These are phyloP conservation scores for Galeopsis tetrahit DNA, from an alignment of 257 asterid species.

Conservation along the genomic window DNA sequence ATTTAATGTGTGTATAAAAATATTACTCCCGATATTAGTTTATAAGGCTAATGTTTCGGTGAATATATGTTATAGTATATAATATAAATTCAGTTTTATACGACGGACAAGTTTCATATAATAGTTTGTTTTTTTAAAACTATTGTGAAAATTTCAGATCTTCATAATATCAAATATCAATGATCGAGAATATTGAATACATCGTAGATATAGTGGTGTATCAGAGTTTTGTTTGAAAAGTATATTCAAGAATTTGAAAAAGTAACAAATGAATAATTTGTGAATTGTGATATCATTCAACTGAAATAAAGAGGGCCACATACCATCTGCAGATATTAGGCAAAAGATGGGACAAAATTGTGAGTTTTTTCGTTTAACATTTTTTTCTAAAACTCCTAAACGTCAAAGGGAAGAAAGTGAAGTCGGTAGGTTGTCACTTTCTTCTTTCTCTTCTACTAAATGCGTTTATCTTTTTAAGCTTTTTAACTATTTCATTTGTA, in stretches of 20 bases:
- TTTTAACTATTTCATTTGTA: neutral
- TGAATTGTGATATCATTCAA: neutral
- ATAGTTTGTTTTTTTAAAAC: too few relatives aligned
- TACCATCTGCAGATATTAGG: neutral
- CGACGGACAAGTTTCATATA: too few relatives aligned
- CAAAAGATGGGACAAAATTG: neutral
- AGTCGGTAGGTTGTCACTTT: constrained; percentile 26
- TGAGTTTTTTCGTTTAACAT: neutral
- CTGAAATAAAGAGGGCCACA: neutral
- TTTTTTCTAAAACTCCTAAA: too few relatives aligned
- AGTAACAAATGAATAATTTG: neutral
- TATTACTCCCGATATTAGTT: too few relatives aligned
- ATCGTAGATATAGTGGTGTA: too few relatives aligned
- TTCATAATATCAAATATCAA: too few relatives aligned
- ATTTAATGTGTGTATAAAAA: too few relatives aligned
- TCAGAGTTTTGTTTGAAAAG: neutral
- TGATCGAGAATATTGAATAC: too few relatives aligned
- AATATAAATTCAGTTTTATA: too few relatives aligned
- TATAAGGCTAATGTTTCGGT: too few relatives aligned
- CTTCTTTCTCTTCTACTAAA: neutral
- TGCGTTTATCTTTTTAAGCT: neutral
- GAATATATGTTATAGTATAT: too few relatives aligned
- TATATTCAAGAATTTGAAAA: neutral
- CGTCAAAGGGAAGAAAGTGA: constrained; percentile 5
- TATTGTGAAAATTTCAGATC: too few relatives aligned